A percentile compares a stretch with the other conserved stretches of the same genome.
These are phyloP conservation scores for Wickerhamomyces silvicola DNA, from an alignment of 805 yeast genomes.

Conservation along the genomic window DNA sequence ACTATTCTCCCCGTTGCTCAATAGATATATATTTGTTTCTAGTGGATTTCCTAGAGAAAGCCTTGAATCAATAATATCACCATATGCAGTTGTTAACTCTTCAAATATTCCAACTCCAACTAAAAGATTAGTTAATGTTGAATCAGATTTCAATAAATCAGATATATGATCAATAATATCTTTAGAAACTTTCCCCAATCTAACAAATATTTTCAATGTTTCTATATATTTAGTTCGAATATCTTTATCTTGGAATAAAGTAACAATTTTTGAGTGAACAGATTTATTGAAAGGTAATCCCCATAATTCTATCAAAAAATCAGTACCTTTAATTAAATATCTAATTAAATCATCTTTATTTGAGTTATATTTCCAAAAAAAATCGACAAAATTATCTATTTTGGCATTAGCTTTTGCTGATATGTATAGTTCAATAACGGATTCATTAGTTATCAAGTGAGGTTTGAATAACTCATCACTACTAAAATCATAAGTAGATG, in stretches of 20 bases:
- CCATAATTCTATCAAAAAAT: slow-evolving; percentile 12
- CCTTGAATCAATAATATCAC: slow-evolving; percentile 27
- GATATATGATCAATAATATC: slow-evolving; percentile 6
- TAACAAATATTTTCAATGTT: slow-evolving; percentile 5
- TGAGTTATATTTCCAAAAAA: slow-evolving; percentile 14
- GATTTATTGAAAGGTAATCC: slow-evolving; percentile 1
- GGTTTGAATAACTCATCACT: slow-evolving; percentile 23
- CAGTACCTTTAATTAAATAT: slow-evolving; percentile 8
- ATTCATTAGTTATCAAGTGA: slow-evolving; percentile 28
- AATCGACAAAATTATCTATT: slow-evolving; percentile 15
- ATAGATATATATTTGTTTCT: slow-evolving; percentile 31
- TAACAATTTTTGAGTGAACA: slow-evolving; percentile 5
- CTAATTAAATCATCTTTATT: slow-evolving; percentile 8
- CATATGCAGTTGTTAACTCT: slow-evolving; percentile 22
- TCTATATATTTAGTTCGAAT: slow-evolving; percentile 6
- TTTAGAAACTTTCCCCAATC: slow-evolving; percentile 1
- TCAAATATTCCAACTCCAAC: slow-evolving; percentile 13
- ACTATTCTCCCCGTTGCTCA: slow-evolving; percentile 6
- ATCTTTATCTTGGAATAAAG: slow-evolving; percentile 3
- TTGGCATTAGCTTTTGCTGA: slow-evolving; percentile 17
- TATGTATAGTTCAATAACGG: slow-evolving; percentile 28
- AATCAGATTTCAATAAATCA: slow-evolving; percentile 11
- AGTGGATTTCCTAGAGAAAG: slow-evolving; percentile 43
- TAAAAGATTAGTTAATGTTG: slow-evolving; percentile 8
- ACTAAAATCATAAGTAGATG: slow-evolving; percentile 21